Evolutionary conservation across 352 stramenopile genomes (phyloP).

Genomic region (Peronospora destructor): DNA sequence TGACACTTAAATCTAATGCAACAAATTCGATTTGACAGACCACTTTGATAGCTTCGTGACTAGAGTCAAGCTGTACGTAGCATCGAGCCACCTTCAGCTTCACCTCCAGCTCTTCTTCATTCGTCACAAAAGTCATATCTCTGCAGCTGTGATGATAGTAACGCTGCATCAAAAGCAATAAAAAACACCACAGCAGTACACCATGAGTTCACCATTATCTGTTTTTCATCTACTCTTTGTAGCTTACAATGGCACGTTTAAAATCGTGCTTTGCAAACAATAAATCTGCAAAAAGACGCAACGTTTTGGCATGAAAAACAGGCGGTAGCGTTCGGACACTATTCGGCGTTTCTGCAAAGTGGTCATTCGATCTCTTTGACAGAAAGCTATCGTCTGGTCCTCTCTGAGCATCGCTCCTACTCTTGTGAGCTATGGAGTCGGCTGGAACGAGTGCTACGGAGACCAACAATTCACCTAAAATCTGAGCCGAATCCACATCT

Average conservation of each 20-base stretch:
- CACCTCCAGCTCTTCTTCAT: conserved; percentile 23
- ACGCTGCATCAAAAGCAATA: conserved; percentile 6
- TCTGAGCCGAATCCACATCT: conserved; percentile 50
- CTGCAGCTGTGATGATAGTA: conserved; percentile 30
- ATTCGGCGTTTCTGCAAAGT: not conserved
- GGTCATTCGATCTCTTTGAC: conserved; percentile 1
- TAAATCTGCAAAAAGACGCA: conserved; percentile 58
- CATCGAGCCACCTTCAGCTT: conserved; percentile 68
- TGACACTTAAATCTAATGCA: not conserved
- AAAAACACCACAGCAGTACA: conserved; percentile 4
- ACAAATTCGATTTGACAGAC: conserved; percentile 22
- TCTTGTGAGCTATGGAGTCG: conserved; percentile 4
- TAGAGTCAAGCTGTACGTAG: conserved; percentile 49
- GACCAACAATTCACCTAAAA: conserved; percentile 59
- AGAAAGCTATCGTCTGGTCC: conserved; percentile 14
- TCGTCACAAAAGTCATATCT: conserved; percentile 18
- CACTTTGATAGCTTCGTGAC: conserved; percentile 56
- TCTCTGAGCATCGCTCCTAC: conserved; percentile 3
- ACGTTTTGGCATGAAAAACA: conserved; percentile 53
- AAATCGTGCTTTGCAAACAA: conserved; percentile 59
- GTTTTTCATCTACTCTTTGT: not conserved
- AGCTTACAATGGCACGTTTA: conserved; percentile 64
- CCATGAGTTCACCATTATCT: not conserved
- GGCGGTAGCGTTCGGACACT: conserved; percentile 10
- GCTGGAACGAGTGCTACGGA: conserved; percentile 33